phyloP scores from a whole-genome alignment of 257 asterid genomes.

The Misopates orontium region DNA sequence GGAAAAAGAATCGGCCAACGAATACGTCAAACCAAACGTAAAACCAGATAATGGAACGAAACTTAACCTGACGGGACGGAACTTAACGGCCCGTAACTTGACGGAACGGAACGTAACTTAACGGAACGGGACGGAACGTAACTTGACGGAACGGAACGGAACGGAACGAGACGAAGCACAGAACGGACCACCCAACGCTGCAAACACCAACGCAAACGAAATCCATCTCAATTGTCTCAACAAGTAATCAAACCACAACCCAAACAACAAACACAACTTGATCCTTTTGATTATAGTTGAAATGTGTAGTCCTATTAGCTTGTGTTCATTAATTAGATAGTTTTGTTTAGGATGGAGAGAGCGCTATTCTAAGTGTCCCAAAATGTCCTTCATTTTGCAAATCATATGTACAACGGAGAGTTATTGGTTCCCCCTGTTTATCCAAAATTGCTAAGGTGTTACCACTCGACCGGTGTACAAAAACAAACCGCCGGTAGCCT shows the following conservation, averaged over 20 bases:
- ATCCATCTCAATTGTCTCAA: conserved; percentile 16
- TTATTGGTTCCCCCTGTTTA: conserved; percentile 36
- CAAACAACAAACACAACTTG: too few relatives aligned
- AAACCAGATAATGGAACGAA: too few relatives aligned
- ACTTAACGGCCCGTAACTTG: conserved; percentile 11
- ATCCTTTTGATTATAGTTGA: too few relatives aligned
- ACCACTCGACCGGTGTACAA: conserved; percentile 35
- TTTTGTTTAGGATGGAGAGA: conserved; percentile 19
- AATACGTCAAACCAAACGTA: too few relatives aligned
- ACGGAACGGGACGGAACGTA: background rate
- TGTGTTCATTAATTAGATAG: conserved; percentile 16
- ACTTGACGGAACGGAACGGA: conserved; percentile 21
- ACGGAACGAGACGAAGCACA: conserved; percentile 24
- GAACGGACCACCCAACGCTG: conserved; percentile 29
- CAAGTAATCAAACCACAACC: conserved; percentile 22
- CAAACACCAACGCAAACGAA: conserved; percentile 19
- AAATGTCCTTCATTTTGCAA: conserved; percentile 38
- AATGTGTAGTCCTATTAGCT: too few relatives aligned
- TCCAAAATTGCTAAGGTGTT: conserved; percentile 43
- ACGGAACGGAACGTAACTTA: conserved; percentile 1
- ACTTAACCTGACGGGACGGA: too few relatives aligned
- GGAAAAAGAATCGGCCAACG: too few relatives aligned
- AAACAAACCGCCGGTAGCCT: conserved; percentile 26
- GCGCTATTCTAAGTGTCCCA: conserved; percentile 35
- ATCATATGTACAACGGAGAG: conserved; percentile 41